A percentile compares a stretch with the other conserved stretches of the same genome.
Conservation (phyloP, 352 stramenopile species). For the Phytophthora podocarpi region DNA sequence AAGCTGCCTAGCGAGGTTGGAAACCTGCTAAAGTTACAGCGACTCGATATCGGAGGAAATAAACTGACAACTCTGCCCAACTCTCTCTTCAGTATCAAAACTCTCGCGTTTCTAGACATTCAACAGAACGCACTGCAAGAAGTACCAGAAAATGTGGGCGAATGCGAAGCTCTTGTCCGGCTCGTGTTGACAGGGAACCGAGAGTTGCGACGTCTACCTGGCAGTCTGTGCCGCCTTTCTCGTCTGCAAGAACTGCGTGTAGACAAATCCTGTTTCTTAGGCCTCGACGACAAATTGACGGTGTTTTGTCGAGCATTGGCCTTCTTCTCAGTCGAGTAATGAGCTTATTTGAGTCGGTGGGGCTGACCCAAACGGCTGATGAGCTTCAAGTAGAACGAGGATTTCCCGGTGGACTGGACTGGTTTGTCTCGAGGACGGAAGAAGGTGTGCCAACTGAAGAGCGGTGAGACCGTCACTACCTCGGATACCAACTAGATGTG, state of each 20-base stretch:
- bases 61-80: conserved; percentile 37
- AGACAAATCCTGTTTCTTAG: conserved; percentile 61
- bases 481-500: conserved; percentile 9
- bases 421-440: not conserved
- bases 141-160: conserved; percentile 37
- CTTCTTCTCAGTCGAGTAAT: conserved; percentile 48
- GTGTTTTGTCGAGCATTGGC: conserved; percentile 43
- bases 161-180: conserved; percentile 32
- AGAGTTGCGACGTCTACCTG: conserved; percentile 33
- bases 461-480: conserved; percentile 36
- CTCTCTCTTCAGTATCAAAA: conserved; percentile 24
- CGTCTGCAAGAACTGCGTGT: conserved; percentile 44
- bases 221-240: conserved; percentile 24
- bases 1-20: conserved; percentile 31
- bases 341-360: conserved; percentile 5
- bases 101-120: conserved; percentile 36
- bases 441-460: conserved; percentile 31
- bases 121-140: conserved; percentile 39
- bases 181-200: conserved; percentile 50
- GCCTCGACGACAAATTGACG: conserved; percentile 34
- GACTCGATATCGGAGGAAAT: conserved; percentile 55
- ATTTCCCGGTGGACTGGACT: conserved; percentile 21
- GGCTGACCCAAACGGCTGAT: not conserved
- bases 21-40: conserved; percentile 29
- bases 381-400: conserved; percentile 30